Base-by-base conservation (phyloP, 1,284 basidiomycete genomes). In the Moesziomyces sp. region DNA sequence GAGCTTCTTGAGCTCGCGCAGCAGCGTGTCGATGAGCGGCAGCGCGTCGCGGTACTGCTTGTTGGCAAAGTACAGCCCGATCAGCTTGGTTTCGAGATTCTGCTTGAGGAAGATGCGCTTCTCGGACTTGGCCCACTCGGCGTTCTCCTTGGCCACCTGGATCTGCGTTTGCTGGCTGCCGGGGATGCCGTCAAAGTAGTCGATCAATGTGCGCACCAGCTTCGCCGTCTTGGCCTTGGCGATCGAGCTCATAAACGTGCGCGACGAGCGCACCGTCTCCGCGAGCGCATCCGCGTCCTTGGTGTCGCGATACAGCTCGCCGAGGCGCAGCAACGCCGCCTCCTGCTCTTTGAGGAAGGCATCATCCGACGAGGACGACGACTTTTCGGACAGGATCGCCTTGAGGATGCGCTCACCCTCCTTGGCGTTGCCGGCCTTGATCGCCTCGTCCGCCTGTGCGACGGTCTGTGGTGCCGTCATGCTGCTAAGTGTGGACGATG, bases 181-280 rank as follows among this genome's bases (percentile, higher is more conserved):
- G 0, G 93, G 90, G 62, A 95, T 93, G 26, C 88, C 81, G 33
- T 87, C 88, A 86, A 98, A 97, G 86, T 91, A 92, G 85, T 93
- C 92, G 79, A 98, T 92, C 42, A 98, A 88, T 5, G 93, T 94
- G 55, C 95, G 91, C 55, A 82, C 74, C 23, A 98, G 89, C 86
- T 97, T 97, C 3, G 96, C 95, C 0, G 96, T 97, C 86, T 99
- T 99, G 9, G 97, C 96, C 85, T 99, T 99, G 26, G 96, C 95
- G 1, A 94, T 94, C 16, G 92, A 91, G 0, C 92, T 91, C 90
- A 97, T 94, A 87, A 97, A 96, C 0, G 91, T 89, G 56, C 94
- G 88, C 0, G 93, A 96, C 33, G 91, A 88, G 0, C 90, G 91
- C 57, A 98, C 93, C 14, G 97, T 90, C 62, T 93, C 89, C 2